Conservation (phyloP, 1,284 basidiomycete species). For the Fomes fomentarius region DNA sequence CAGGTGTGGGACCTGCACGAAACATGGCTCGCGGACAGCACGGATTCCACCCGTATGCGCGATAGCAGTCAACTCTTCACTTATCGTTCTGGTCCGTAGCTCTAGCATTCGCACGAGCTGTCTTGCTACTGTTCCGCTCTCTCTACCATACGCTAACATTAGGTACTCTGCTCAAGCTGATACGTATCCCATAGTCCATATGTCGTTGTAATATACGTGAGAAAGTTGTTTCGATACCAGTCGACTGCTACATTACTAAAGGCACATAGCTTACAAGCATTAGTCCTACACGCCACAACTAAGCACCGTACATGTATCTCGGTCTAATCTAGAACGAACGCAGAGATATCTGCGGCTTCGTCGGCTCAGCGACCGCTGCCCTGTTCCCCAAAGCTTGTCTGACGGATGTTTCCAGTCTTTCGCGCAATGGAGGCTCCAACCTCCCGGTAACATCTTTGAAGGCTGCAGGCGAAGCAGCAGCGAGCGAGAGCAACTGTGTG, state of each 20-base stretch:
- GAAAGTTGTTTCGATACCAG: constrained; percentile 18
- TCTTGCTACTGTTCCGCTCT: constrained; percentile 1
- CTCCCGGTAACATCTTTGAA: constrained; percentile 88
- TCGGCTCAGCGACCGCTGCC: constrained; percentile 37
- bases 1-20: constrained; percentile 57
- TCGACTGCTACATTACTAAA: constrained; percentile 23
- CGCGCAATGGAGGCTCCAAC: constrained; percentile 62
- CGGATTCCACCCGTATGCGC: constrained; percentile 64
- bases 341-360: constrained; percentile 81
- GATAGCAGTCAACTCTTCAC: constrained; percentile 31
- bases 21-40: constrained; percentile 59
- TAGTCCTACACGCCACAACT: constrained; percentile 19
- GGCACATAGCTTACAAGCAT: constrained; percentile 23
- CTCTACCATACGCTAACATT: constrained; percentile 5
- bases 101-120: constrained; percentile 1
- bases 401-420: constrained; percentile 78
- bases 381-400: constrained; percentile 67
- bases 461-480: constrained; percentile 70
- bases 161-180: constrained; percentile 20
- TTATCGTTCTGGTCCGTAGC: not conserved
- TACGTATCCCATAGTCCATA: constrained; percentile 19
- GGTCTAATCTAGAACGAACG: constrained; percentile 57
- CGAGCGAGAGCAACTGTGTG: constrained; percentile 78
- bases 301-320: not conserved
- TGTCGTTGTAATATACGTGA: constrained; percentile 25